A percentile compares a stretch with the other conserved stretches of the same genome.
Conservation (phyloP, 305 asterid genomes). For the Fraxinus xanthoxyloides region DNA sequence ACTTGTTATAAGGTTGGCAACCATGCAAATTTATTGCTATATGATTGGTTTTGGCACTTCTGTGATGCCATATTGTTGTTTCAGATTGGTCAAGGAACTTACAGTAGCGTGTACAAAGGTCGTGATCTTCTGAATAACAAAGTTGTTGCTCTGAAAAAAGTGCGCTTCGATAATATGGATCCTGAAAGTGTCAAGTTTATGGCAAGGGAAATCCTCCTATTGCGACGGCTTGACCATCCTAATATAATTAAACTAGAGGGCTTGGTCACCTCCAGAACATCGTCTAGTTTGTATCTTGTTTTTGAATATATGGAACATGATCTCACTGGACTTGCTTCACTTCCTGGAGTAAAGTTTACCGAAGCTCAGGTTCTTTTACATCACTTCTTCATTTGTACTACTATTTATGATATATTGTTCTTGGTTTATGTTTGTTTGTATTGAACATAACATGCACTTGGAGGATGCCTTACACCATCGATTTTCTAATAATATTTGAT, state of each 20-base stretch:
- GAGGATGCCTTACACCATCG: background rate
- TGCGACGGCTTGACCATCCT: constrained; percentile 91
- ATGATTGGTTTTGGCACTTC: constrained; percentile 33
- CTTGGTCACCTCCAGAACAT: constrained; percentile 75
- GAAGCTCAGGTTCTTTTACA: constrained; percentile 65
- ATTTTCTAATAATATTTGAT: background rate
- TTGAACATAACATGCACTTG: background rate
- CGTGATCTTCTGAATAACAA: constrained; percentile 64
- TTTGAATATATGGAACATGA: constrained; percentile 98
- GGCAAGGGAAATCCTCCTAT: constrained; percentile 93
- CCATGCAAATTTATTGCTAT: constrained; percentile 2
- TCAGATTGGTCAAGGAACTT: constrained; percentile 99
- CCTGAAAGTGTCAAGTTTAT: constrained; percentile 92
- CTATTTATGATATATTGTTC: background rate
- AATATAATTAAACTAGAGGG: constrained; percentile 88
- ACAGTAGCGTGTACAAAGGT: constrained; percentile 90
- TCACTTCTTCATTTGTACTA: background rate
- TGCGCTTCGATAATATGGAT: constrained; percentile 90
- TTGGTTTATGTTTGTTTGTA: background rate
- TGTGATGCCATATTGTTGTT: constrained; percentile 45
- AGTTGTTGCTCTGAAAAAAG: constrained; percentile 87
- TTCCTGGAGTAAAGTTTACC: constrained; percentile 75
- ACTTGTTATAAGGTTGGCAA: constrained; percentile 6
- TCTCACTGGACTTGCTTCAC: constrained; percentile 86
- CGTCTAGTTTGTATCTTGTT: constrained; percentile 78